phyloP scores from a whole-genome alignment of 2,329 filamentous ascomycete species.

The Monilinia laxa region DNA sequence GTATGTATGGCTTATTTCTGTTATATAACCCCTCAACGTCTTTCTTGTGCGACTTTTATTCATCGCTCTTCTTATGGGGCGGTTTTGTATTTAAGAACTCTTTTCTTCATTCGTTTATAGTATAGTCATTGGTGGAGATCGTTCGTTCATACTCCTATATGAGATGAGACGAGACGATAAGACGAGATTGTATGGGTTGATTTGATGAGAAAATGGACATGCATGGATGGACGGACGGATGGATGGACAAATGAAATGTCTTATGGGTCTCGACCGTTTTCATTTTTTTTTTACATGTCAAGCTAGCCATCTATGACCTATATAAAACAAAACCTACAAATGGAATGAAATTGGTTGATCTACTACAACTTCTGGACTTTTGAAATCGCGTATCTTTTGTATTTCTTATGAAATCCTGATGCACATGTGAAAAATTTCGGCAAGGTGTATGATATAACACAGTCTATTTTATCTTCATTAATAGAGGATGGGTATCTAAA shows the following conservation, averaged over 20 bases:
- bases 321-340: constrained; percentile 6
- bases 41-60: constrained; percentile 22
- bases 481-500: constrained; percentile 9
- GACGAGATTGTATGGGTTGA: background rate
- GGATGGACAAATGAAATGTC: background rate
- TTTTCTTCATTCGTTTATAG: background rate
- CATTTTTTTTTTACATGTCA: background rate
- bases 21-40: background rate
- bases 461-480: background rate
- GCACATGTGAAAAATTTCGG: background rate
- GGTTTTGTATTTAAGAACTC: constrained; percentile 7
- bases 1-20: constrained; percentile 14
- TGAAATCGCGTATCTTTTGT: background rate
- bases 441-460: background rate
- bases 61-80: constrained; percentile 13
- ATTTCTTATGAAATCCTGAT: background rate
- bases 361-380: background rate
- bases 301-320: background rate
- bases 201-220: constrained; percentile 5
- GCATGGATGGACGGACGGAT: background rate
- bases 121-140: background rate
- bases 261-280: background rate
- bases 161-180: background rate
- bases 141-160: background rate
- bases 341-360: constrained; percentile 6